Evolutionary conservation across 2,329 filamentous ascomycete genomes (phyloP).

Genomic region (Nannizziopsis barbatae): DNA sequence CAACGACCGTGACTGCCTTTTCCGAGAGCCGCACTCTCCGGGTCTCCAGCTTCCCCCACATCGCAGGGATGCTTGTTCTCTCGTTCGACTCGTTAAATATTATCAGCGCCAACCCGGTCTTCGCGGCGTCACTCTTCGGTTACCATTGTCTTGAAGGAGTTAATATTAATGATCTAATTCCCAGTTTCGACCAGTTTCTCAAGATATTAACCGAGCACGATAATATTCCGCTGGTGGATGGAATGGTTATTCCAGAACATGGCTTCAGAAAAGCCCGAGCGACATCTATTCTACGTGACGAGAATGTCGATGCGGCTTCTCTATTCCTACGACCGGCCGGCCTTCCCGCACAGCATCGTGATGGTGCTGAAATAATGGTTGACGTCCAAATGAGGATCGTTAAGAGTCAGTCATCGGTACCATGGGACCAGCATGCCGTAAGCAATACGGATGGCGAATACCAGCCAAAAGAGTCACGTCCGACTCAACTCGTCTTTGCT

Average conservation of each 20-base stretch:
- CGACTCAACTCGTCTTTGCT: slow-evolving; percentile 77
- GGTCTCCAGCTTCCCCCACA: slow-evolving; percentile 90
- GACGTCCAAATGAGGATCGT: slow-evolving; percentile 96
- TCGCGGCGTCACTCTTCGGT: slow-evolving; percentile 84
- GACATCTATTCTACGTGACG: slow-evolving; percentile 71
- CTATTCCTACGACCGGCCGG: slow-evolving; percentile 77
- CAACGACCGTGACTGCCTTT: slow-evolving; percentile 66
- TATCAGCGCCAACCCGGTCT: slow-evolving; percentile 88
- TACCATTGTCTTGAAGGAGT: slow-evolving; percentile 73
- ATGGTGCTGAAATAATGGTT: slow-evolving; percentile 83
- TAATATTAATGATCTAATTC: slow-evolving; percentile 67
- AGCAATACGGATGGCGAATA: slow-evolving; percentile 50
- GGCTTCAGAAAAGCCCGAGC: slow-evolving; percentile 85
- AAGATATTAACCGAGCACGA: slow-evolving; percentile 77
- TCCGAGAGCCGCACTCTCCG: slow-evolving; percentile 60
- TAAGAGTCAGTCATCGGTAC: slow-evolving; percentile 63
- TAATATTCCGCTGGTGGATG: slow-evolving; percentile 69
- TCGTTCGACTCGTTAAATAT: slow-evolving; percentile 67
- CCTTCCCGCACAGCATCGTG: slow-evolving; percentile 72
- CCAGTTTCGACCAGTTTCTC: slow-evolving; percentile 75
- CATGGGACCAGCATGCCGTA: slow-evolving; percentile 32
- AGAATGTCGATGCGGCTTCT: slow-evolving; percentile 63
- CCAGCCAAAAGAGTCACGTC: slow-evolving; percentile 37
- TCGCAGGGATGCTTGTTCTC: slow-evolving; percentile 90
- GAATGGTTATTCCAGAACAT: slow-evolving; percentile 94